phyloP scores from a whole-genome alignment of 768 basidiomycete species.

The Suillus decipiens region DNA sequence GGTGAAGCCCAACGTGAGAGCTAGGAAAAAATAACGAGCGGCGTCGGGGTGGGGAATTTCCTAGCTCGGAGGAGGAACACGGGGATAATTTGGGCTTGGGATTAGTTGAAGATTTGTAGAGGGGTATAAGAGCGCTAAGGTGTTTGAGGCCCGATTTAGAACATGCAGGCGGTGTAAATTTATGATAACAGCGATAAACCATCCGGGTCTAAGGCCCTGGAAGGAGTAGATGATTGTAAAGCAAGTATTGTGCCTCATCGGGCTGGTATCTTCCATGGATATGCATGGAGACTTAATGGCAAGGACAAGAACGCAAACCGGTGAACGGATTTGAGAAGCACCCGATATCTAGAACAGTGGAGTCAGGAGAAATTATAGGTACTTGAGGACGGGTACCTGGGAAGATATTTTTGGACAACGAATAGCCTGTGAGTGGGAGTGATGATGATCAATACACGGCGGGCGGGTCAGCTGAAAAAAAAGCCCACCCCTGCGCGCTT shows the following conservation, averaged over 20 bases:
- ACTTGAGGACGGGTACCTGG: neutral
- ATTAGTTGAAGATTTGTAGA: neutral
- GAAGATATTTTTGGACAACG: neutral
- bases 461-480: neutral
- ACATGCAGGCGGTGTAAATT: neutral
- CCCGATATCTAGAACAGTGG: neutral
- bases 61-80: constrained; percentile 1
- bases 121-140: constrained; percentile 20
- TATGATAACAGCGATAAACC: neutral
- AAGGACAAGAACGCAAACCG: neutral
- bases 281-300: neutral
- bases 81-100: constrained; percentile 7
- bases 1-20: neutral
- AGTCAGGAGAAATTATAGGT: neutral
- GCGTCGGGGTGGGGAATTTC: neutral
- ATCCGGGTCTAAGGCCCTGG: neutral
- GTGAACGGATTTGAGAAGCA: neutral
- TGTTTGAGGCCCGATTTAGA: neutral
- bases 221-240: neutral
- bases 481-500: neutral
- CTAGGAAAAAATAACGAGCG: constrained; percentile 3
- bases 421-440: neutral
- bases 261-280: neutral
- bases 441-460: too few species aligned
- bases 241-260: neutral